phyloP scores from a whole-genome alignment of 768 basidiomycete species.

The Glaciozyma antarctica region DNA sequence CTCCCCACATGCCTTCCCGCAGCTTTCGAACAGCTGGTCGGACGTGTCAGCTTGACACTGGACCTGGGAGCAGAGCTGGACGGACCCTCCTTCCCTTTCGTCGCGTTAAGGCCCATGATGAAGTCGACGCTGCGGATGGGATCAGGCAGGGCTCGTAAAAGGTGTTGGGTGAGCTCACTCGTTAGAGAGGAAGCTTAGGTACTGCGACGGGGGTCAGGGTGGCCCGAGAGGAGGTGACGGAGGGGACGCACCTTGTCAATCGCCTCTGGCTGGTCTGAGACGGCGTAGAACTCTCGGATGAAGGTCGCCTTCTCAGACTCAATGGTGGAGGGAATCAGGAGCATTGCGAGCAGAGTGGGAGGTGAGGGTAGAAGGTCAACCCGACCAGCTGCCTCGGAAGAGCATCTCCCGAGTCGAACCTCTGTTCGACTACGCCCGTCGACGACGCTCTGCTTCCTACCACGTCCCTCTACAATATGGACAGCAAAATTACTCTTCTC shows the following conservation, averaged over 20 bases:
- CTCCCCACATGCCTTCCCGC: constrained; percentile 26
- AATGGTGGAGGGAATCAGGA: not conserved
- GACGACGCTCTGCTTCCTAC: too few species aligned
- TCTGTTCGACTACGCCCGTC: too few species aligned
- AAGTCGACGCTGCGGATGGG: constrained; percentile 13
- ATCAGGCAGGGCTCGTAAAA: not conserved
- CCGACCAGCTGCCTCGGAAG: too few species aligned
- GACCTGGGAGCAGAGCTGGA: not conserved
- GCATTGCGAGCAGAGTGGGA: too few species aligned
- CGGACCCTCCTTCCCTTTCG: constrained; percentile 7
- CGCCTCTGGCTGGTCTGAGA: not conserved
- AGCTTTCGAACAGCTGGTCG: constrained; percentile 18
- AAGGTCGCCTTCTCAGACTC: not conserved
- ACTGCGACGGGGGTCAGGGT: not conserved
- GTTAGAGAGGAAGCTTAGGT: not conserved
- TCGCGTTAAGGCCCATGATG: constrained; percentile 20
- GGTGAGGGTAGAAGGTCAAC: not conserved
- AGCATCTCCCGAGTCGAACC: too few species aligned
- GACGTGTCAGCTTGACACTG: not conserved
- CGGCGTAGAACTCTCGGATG: constrained; percentile 1
- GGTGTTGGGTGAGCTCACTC: not conserved
- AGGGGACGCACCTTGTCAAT: not conserved
- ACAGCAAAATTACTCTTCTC: constrained; percentile 2
- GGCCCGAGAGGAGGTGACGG: not conserved
- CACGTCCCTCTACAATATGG: not conserved